Conservation (phyloP, 139 green algal species). For the Tetraselmis chui region DNA sequence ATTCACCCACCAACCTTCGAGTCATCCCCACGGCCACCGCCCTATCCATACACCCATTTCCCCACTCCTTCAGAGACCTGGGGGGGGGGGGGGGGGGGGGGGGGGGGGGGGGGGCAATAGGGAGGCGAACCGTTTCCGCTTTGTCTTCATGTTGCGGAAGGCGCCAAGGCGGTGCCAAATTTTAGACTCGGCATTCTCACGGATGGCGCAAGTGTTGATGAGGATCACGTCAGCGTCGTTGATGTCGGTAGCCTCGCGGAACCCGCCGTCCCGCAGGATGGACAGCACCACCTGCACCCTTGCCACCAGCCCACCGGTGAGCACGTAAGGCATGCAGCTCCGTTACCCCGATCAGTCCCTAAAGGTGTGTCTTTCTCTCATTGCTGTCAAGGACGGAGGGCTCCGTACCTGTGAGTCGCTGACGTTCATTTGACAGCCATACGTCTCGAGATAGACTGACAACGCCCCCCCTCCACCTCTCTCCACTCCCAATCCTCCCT, state of each 20-base stretch:
- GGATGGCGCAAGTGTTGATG: slow-evolving; percentile 92
- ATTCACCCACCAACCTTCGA: too few relatives aligned
- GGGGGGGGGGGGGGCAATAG: too few relatives aligned
- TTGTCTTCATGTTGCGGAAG: slow-evolving; percentile 2
- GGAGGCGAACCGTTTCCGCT: not conserved
- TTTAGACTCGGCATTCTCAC: slow-evolving; percentile 66
- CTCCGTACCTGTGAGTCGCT: slow-evolving; percentile 71
- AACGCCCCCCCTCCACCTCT: not conserved
- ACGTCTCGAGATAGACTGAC: slow-evolving; percentile 57
- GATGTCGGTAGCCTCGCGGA: slow-evolving; percentile 16
- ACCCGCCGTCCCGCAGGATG: slow-evolving; percentile 52
- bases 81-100: too few relatives aligned
- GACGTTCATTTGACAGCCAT: slow-evolving; percentile 84
- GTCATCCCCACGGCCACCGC: too few relatives aligned
- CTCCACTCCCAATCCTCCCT: too few relatives aligned
- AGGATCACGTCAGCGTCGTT: slow-evolving; percentile 60
- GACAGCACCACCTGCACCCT: slow-evolving; percentile 44
- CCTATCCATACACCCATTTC: too few relatives aligned
- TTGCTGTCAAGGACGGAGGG: too few relatives aligned
- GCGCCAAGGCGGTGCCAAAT: slow-evolving; percentile 8
- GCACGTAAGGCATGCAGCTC: not conserved
- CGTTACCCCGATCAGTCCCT: not conserved
- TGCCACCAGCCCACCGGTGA: not conserved
- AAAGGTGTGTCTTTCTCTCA: too few relatives aligned
- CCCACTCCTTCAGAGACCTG: too few relatives aligned